A percentile compares a stretch with the other conserved stretches of the same genome.
phyloP scores from a whole-genome alignment of 768 basidiomycete genomes.

The Hydnomerulius pinastri region DNA sequence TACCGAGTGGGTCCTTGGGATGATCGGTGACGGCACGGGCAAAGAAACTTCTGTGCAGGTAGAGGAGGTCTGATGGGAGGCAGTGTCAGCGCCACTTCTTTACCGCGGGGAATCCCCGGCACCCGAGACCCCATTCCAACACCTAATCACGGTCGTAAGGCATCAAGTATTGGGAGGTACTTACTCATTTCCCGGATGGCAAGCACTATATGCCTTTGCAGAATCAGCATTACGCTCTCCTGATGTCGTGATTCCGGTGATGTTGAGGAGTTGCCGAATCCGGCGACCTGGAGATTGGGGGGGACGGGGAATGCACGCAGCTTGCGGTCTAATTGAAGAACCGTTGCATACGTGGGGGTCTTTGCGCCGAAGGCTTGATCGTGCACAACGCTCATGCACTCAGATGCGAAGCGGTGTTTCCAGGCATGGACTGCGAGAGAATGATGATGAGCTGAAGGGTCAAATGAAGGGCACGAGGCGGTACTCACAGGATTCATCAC shows the following conservation, averaged over 20 bases:
- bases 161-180: no score
- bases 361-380: constrained; percentile 74
- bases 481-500: constrained; percentile 61
- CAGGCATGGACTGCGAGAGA: constrained; percentile 55
- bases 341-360: constrained; percentile 65
- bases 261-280: constrained; percentile 57
- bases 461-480: not conserved
- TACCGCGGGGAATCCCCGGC: not conserved
- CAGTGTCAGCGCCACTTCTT: constrained; percentile 16
- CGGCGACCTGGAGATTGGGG: constrained; percentile 63
- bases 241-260: constrained; percentile 41
- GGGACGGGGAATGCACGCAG: constrained; percentile 70
- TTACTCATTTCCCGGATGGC: constrained; percentile 70
- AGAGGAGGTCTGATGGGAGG: constrained; percentile 55
- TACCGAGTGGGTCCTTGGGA: constrained; percentile 72
- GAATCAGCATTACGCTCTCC: constrained; percentile 43
- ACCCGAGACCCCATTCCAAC: not conserved
- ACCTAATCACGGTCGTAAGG: no score
- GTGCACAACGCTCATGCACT: constrained; percentile 69
- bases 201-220: constrained; percentile 68
- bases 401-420: constrained; percentile 69
- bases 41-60: constrained; percentile 74
- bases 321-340: constrained; percentile 68
- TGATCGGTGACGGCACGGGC: constrained; percentile 73
- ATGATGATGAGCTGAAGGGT: constrained; percentile 7